phyloP scores from a whole-genome alignment of 257 asterid genomes.

The Ballota nigra region DNA sequence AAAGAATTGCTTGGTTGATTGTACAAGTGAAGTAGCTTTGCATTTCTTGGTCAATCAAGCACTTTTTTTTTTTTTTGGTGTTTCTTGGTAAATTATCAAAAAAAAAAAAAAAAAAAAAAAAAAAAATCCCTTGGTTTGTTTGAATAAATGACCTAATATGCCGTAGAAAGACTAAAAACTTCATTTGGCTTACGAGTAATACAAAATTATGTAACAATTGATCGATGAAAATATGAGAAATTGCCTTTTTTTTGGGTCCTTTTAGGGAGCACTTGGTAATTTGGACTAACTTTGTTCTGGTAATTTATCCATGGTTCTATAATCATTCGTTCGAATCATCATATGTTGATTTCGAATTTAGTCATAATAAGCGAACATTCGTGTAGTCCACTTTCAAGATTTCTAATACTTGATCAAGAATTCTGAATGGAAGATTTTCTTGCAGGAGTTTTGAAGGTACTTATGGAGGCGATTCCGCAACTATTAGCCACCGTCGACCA shows the following conservation, averaged over 20 bases:
- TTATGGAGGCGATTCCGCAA: conserved; percentile 63
- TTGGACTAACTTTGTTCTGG: neutral
- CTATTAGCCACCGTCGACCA: conserved; percentile 66
- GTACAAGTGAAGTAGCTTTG: no score
- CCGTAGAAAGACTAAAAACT: neutral
- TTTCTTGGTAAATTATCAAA: no score
- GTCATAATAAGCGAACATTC: neutral
- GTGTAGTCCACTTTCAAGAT: neutral
- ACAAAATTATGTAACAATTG: neutral
- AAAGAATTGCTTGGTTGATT: no score
- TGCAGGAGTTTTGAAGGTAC: conserved; percentile 59
- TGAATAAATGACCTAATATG: neutral
- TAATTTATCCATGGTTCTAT: neutral
- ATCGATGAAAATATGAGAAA: neutral
- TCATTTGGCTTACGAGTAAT: neutral
- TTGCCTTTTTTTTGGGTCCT: neutral
- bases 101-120: no score
- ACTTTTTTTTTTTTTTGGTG: no score
- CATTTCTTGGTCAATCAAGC: no score
- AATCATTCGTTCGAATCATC: neutral
- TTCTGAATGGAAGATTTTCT: neutral
- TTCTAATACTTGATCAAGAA: neutral
- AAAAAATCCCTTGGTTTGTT: no score
- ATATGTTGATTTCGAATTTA: neutral
- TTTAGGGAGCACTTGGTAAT: neutral